These are phyloP conservation scores for Albizia julibrissin DNA, from an alignment of 306 rosid species.

Conservation along the genomic window DNA sequence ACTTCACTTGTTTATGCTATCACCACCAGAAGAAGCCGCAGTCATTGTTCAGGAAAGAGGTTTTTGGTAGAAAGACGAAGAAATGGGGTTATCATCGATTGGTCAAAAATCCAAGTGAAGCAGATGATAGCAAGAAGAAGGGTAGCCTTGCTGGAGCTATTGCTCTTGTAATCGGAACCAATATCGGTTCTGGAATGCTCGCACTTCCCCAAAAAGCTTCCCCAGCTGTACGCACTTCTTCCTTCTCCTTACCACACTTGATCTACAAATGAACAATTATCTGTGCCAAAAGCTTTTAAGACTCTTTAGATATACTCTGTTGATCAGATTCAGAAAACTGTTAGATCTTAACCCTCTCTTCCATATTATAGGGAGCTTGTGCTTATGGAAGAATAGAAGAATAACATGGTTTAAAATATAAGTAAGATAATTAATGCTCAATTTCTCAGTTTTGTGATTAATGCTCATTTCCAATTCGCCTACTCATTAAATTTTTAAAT, in stretches of 20 bases:
- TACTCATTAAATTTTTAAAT: too few species aligned
- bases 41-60: conserved; percentile 7
- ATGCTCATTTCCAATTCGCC: too few species aligned
- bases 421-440: too few species aligned
- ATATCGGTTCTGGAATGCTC: conserved; percentile 71
- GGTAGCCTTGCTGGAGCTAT: conserved; percentile 68
- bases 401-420: too few species aligned
- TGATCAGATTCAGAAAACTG: background rate
- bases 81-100: background rate
- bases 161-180: conserved; percentile 69
- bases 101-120: conserved; percentile 24
- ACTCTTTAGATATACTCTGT: background rate
- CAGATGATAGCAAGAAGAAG: conserved; percentile 36
- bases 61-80: conserved; percentile 33
- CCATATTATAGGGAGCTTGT: too few species aligned
- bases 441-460: too few species aligned
- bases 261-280: background rate
- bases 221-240: conserved; percentile 52
- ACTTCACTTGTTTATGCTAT: conserved; percentile 26
- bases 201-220: conserved; percentile 78
- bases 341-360: too few species aligned
- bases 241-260: background rate
- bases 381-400: too few species aligned
- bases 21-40: conserved; percentile 31
- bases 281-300: background rate